These are phyloP conservation scores for Pichia nakasei DNA, from an alignment of 805 yeast genomes.

Conservation along the genomic window DNA sequence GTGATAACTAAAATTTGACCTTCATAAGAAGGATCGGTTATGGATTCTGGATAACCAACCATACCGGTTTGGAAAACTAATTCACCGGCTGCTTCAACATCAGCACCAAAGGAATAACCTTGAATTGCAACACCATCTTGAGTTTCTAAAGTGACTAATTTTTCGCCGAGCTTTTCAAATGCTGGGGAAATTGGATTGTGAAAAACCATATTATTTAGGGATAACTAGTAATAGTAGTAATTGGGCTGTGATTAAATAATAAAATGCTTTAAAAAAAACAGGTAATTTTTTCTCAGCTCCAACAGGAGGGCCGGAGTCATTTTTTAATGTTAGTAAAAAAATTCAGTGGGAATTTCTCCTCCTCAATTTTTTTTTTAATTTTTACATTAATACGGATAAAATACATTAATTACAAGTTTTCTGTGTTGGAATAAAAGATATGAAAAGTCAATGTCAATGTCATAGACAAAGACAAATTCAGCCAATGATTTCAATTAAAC, in stretches of 20 bases:
- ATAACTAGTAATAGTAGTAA: neutral
- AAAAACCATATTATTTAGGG: slow-evolving; percentile 28
- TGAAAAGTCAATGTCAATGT: too few relatives aligned
- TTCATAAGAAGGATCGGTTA: slow-evolving; percentile 96
- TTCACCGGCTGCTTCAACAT: slow-evolving; percentile 85
- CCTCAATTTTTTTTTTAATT: too few relatives aligned
- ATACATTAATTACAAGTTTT: neutral
- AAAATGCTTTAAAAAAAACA: neutral
- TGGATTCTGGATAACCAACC: slow-evolving; percentile 98
- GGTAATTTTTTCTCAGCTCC: neutral
- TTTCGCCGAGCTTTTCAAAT: slow-evolving; percentile 73
- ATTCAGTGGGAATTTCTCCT: too few relatives aligned
- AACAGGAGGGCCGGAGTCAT: too few relatives aligned
- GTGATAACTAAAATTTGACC: slow-evolving; percentile 97
- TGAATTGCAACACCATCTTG: slow-evolving; percentile 79
- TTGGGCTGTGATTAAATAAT: neutral
- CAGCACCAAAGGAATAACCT: slow-evolving; percentile 97
- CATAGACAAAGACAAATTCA: neutral
- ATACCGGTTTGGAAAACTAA: slow-evolving; percentile 98
- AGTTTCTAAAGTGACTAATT: slow-evolving; percentile 79
- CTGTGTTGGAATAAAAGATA: too few relatives aligned
- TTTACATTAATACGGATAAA: too few relatives aligned
- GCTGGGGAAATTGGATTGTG: slow-evolving; percentile 86
- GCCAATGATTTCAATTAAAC: neutral
- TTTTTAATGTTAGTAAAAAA: too few relatives aligned